Evolutionary conservation across 768 basidiomycete genomes (phyloP).

Genomic region (Podaxis sp.): DNA sequence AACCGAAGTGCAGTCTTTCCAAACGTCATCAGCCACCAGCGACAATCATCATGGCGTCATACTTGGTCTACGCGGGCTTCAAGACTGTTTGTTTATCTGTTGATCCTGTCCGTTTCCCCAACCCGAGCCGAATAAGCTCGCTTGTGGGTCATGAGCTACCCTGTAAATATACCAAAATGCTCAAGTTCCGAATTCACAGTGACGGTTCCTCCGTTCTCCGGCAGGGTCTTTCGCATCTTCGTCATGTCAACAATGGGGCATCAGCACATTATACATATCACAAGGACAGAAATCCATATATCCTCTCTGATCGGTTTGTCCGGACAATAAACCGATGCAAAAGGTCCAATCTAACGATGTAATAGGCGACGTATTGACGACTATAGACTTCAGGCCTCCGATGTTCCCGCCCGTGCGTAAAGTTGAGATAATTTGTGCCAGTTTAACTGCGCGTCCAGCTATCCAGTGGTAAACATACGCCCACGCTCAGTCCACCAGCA

Average conservation of each 20-base stretch:
- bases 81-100: neutral
- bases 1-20: too few species aligned
- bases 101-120: neutral
- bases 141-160: neutral
- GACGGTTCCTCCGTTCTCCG: neutral
- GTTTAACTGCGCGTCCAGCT: too few species aligned
- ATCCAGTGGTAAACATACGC: neutral
- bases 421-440: too few species aligned
- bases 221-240: neutral
- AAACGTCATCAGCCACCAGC: neutral
- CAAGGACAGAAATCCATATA: too few species aligned
- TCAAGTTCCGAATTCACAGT: neutral
- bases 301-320: neutral
- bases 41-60: neutral
- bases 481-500: neutral
- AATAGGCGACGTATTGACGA: too few species aligned
- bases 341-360: too few species aligned
- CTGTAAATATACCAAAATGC: neutral
- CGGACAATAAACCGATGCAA: neutral
- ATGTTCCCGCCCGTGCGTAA: too few species aligned
- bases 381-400: too few species aligned
- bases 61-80: neutral
- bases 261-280: too few species aligned
- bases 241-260: too few species aligned
- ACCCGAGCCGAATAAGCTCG: neutral